These are phyloP conservation scores for Glarea lozoyensis DNA, from an alignment of 495 filamentous ascomycete species.

Conservation along the genomic window DNA sequence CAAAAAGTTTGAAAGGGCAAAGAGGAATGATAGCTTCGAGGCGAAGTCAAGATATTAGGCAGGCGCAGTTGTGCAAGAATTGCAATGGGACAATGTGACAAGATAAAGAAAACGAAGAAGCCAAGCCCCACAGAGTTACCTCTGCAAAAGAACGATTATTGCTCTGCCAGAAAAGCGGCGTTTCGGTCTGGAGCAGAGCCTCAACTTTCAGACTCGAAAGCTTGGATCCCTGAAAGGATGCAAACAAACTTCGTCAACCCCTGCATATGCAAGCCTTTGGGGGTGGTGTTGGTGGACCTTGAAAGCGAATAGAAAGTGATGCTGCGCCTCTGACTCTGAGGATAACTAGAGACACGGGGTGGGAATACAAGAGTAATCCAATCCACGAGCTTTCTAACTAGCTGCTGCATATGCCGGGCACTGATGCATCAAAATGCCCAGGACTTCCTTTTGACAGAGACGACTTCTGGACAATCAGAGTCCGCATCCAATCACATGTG, in stretches of 20 bases:
- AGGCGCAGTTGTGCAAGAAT: constrained; percentile 1
- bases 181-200: neutral
- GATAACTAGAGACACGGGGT: no score
- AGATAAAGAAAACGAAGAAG: neutral
- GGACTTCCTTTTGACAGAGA: no score
- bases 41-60: neutral
- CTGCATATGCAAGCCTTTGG: neutral
- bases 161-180: neutral
- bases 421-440: neutral
- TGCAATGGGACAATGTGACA: neutral
- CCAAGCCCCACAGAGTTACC: neutral
- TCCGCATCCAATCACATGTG: no score
- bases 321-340: no score
- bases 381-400: no score
- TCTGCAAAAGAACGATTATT: neutral
- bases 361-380: no score
- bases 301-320: no score
- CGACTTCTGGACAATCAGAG: no score
- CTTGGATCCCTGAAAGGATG: neutral
- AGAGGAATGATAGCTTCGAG: no score
- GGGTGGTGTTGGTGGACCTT: neutral
- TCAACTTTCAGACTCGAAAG: no score
- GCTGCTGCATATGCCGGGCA: neutral
- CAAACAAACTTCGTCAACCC: neutral
- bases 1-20: neutral